phyloP scores from a whole-genome alignment of 768 basidiomycete species.

The Nidularia pulvinata region DNA sequence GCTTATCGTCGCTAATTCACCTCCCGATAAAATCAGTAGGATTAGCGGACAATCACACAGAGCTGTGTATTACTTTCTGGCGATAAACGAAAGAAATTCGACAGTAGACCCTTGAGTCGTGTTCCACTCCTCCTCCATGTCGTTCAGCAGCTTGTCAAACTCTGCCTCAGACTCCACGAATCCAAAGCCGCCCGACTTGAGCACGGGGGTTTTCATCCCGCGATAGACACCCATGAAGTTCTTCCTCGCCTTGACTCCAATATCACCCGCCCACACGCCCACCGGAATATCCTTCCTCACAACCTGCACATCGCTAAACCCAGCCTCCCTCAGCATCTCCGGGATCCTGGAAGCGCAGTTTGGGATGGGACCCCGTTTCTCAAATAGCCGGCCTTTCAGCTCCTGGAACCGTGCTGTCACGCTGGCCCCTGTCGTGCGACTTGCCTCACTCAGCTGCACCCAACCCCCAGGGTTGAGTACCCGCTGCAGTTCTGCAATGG shows the following conservation, averaged over 20 bases:
- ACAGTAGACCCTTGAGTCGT: too few relatives aligned
- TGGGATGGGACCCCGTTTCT: not conserved
- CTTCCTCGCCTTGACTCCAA: not conserved
- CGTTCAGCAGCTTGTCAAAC: not conserved
- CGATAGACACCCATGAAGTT: not conserved
- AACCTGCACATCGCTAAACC: not conserved
- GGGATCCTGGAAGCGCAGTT: not conserved
- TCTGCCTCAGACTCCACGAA: not conserved
- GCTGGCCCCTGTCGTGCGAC: not conserved
- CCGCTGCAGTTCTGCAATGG: not conserved
- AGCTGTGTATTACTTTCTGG: too few relatives aligned
- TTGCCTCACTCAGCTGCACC: not conserved
- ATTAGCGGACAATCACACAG: too few relatives aligned
- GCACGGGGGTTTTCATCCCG: not conserved
- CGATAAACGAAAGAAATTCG: too few relatives aligned
- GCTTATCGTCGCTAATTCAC: too few relatives aligned
- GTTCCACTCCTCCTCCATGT: too few relatives aligned
- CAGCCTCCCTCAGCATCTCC: not conserved
- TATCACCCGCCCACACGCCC: slow-evolving; percentile 1
- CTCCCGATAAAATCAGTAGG: too few relatives aligned
- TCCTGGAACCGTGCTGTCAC: not conserved
- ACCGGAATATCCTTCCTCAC: not conserved
- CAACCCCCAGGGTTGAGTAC: slow-evolving; percentile 1
- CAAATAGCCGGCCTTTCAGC: not conserved
- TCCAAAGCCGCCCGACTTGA: slow-evolving; percentile 1